Conservation (phyloP, 495 filamentous ascomycete genomes). For the Podospora australis region DNA sequence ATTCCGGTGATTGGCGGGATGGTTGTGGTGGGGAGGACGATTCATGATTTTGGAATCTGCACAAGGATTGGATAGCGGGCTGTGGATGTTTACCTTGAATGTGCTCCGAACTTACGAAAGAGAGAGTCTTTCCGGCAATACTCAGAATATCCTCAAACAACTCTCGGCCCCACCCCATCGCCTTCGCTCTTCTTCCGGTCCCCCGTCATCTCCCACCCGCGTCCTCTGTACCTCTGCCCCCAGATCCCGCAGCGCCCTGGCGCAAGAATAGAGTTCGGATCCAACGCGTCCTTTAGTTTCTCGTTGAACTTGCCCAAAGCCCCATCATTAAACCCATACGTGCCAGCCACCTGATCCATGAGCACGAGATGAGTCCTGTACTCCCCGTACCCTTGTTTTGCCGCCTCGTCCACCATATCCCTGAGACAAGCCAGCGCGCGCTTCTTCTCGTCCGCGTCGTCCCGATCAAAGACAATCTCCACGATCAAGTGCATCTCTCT, state of each 20-base stretch:
- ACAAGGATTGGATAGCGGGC: too few species aligned
- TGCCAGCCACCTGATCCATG: constrained; percentile 50
- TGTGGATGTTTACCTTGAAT: too few species aligned
- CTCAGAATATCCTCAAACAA: not conserved
- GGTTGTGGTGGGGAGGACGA: too few species aligned
- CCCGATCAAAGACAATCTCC: constrained; percentile 49
- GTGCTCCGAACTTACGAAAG: too few species aligned
- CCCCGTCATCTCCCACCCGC: constrained; percentile 32
- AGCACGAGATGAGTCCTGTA: constrained; percentile 52
- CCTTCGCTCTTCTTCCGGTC: constrained; percentile 22
- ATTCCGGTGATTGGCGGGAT: too few species aligned
- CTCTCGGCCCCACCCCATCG: constrained; percentile 17
- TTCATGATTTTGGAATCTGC: too few species aligned
- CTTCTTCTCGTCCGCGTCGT: constrained; percentile 30
- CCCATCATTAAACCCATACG: constrained; percentile 50
- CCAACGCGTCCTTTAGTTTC: constrained; percentile 50
- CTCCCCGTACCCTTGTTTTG: constrained; percentile 48
- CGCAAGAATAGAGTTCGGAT: constrained; percentile 52
- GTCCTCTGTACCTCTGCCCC: constrained; percentile 43
- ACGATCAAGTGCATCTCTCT: constrained; percentile 56
- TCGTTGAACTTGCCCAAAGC: constrained; percentile 50
- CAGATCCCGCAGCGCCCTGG: constrained; percentile 53
- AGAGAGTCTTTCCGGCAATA: too few species aligned
- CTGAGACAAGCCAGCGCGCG: constrained; percentile 35
- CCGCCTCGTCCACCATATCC: constrained; percentile 43